Base-by-base conservation (phyloP, 768 basidiomycete species). In the Phanerochaete sordida region DNA sequence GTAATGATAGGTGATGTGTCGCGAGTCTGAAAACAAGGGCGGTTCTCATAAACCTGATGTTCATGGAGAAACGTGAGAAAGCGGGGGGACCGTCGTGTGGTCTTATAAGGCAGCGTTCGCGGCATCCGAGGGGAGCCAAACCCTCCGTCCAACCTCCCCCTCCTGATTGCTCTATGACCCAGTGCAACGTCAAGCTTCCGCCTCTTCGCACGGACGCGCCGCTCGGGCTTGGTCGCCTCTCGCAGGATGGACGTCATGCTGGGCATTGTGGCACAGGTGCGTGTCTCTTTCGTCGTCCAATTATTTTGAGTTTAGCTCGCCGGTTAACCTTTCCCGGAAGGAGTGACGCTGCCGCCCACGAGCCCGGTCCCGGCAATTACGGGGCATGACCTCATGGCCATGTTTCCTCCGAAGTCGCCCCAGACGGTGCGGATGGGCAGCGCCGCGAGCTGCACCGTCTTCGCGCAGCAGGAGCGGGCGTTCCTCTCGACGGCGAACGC, bases 371-470 rank as follows among this genome's bases (percentile, higher is more conserved):
- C 27, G 23, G 23, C 53, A 7, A 46, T 57, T 31, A 57, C 56
- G 16, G 56, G 56, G 1, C 56, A 57, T 33, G 46, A 57, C 56
- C 46, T 57, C 15, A 57, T 57, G 56, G 43, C 56, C 26, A 45
- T 57, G 56, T 57, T 57, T 28, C 56, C 55, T 3, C 27, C 56
- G n/a, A 21, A 21, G 19, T 55, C 53, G 43, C 53, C 53, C 6
- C 43, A 39, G 53, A 39, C 53, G n/a, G 43, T 37, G n/a, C 43
- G 30, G 6, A 21, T 26, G 27, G 21, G 44, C 44, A 27, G 56
- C 28, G 54, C 37, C 9, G 30, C 43, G 30, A 46, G 39, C 43
- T 57, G 56, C 56, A 57, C 44, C 27, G 56, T 57, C 27, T 57
- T 57, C 31, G 56, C 43, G 26, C 44, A 48, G 31, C 56, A 57